Conservation (phyloP, 2,329 filamentous ascomycete species). For the Clonostachys rosea region DNA sequence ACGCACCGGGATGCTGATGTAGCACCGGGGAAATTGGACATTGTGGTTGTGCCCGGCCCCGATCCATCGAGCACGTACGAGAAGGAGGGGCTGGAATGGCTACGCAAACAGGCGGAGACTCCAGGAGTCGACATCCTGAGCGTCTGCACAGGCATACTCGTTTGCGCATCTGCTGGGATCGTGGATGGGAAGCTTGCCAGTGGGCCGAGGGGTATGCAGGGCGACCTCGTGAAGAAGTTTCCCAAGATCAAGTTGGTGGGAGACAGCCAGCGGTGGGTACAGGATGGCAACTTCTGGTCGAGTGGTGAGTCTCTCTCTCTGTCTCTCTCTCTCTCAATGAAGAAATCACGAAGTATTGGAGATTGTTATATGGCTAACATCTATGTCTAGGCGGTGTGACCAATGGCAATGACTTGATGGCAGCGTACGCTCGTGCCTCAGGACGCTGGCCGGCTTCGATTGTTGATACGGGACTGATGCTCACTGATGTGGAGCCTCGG, state of each 20-base stretch:
- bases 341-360: not conserved
- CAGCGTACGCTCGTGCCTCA: conserved; percentile 40
- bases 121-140: conserved; percentile 40
- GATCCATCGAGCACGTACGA: conserved; percentile 28
- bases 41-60: conserved; percentile 45
- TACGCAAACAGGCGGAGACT: conserved; percentile 30
- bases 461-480: conserved; percentile 33
- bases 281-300: conserved; percentile 50
- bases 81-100: conserved; percentile 30
- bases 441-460: conserved; percentile 35
- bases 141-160: conserved; percentile 44
- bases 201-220: conserved; percentile 40
- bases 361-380: not conserved
- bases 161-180: conserved; percentile 44
- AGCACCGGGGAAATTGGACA: conserved; percentile 43
- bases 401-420: conserved; percentile 51
- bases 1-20: conserved; percentile 38
- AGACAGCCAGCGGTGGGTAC: conserved; percentile 40
- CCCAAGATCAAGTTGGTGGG: conserved; percentile 35
- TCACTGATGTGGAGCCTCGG: conserved; percentile 45
- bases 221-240: conserved; percentile 26
- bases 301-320: conserved; percentile 33
- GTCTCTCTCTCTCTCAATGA: not conserved
- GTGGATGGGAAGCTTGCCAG: conserved; percentile 37
- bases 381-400: conserved; percentile 42